A percentile compares a stretch with the other conserved stretches of the same genome.
Conservation (phyloP, 2,329 filamentous ascomycete species). For the Phyllosticta citrichinensis region DNA sequence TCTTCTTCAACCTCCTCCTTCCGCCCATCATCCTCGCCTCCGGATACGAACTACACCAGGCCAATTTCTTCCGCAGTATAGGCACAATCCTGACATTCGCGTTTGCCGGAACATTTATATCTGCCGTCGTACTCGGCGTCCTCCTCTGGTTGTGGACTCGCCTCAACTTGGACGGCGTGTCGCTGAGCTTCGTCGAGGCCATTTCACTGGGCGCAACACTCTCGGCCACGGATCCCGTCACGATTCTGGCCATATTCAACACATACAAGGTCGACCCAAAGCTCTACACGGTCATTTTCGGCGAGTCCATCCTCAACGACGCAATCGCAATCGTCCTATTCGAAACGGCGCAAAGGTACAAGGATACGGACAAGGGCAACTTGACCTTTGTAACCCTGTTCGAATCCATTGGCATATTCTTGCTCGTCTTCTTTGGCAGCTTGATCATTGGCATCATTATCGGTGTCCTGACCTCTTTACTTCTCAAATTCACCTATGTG, state of each 20-base stretch:
- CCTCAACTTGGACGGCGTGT: constrained; percentile 73
- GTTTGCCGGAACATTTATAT: constrained; percentile 94
- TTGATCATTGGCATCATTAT: constrained; percentile 80
- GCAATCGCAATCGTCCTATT: constrained; percentile 98
- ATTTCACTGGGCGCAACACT: constrained; percentile 94
- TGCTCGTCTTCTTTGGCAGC: constrained; percentile 92
- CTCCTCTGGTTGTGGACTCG: constrained; percentile 84
- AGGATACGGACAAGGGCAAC: constrained; percentile 51
- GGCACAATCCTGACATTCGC: constrained; percentile 96
- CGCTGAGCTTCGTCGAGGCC: constrained; percentile 87
- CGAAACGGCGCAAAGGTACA: constrained; percentile 92
- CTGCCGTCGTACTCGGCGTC: constrained; percentile 82
- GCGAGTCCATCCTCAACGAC: constrained; percentile 95
- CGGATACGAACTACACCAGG: constrained; percentile 94
- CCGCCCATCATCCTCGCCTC: constrained; percentile 96
- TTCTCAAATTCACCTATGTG: constrained; percentile 90
- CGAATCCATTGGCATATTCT: constrained; percentile 86
- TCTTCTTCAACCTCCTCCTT: constrained; percentile 98
- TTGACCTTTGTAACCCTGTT: constrained; percentile 75
- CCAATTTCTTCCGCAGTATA: constrained; percentile 98
- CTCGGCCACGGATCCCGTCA: constrained; percentile 94
- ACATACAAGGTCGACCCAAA: constrained; percentile 99
- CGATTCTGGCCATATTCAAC: constrained; percentile 97
- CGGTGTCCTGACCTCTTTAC: constrained; percentile 75
- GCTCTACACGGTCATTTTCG: constrained; percentile 96